Conservation (phyloP, 768 basidiomycete species). For the Phlebiopsis gigantea region DNA sequence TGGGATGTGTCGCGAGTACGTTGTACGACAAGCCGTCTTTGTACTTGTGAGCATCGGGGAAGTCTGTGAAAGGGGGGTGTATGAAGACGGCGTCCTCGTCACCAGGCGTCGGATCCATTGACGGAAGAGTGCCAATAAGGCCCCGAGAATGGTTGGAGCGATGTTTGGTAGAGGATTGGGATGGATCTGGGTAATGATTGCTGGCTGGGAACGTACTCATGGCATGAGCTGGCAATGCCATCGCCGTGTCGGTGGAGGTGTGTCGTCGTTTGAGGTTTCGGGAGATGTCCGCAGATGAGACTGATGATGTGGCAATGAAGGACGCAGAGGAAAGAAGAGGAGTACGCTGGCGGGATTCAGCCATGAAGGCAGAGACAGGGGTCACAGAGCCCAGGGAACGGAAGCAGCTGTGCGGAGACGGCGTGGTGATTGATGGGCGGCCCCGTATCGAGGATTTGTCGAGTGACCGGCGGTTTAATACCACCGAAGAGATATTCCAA, state of each 20-base stretch:
- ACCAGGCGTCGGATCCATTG: constrained; percentile 54
- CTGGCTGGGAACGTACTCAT: constrained; percentile 6
- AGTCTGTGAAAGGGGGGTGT: constrained; percentile 65
- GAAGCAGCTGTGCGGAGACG: constrained; percentile 16
- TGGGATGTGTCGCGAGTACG: constrained; percentile 66
- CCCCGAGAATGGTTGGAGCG: constrained; percentile 4
- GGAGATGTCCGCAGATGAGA: background rate
- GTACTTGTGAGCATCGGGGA: constrained; percentile 56
- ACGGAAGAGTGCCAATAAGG: constrained; percentile 13
- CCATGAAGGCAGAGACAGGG: constrained; percentile 16
- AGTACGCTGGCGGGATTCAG: constrained; percentile 14
- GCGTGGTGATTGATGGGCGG: constrained; percentile 20
- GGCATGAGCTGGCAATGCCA: constrained; percentile 1
- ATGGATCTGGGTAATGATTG: background rate
- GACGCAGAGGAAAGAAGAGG: constrained; percentile 17
- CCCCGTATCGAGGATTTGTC: constrained; percentile 3
- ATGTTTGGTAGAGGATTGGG: constrained; percentile 1
- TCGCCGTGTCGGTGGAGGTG: constrained; percentile 3
- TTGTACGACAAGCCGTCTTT: constrained; percentile 68
- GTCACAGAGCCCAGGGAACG: background rate
- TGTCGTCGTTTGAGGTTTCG: constrained; percentile 17
- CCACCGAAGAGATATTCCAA: background rate
- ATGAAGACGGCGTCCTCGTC: constrained; percentile 68
- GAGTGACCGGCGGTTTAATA: background rate
- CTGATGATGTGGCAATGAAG: constrained; percentile 2